Percentiles rank a stretch among this genome's conserved stretches.
Evolutionary conservation across 495 filamentous ascomycete species (phyloP).

Genomic region (Aspergillus mulundensis): DNA sequence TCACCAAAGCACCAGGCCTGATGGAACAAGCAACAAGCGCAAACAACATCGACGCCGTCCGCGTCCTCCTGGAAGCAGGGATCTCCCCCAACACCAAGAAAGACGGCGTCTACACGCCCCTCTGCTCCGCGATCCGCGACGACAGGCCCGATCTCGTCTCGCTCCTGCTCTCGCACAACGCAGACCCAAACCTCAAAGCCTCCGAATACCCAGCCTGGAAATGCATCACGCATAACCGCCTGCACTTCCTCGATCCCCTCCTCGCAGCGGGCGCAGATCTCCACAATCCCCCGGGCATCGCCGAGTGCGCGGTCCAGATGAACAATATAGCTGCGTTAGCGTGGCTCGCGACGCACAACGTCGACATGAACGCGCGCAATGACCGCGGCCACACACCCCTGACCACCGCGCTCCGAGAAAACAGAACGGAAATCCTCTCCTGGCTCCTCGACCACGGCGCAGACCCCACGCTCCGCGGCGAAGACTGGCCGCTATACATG

Average conservation of each 20-base stretch:
- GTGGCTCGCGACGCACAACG: too few species aligned
- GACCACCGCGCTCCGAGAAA: too few species aligned
- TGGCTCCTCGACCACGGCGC: conserved; percentile 47
- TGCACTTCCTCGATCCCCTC: conserved; percentile 45
- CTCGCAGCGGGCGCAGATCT: conserved; percentile 49
- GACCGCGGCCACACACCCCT: too few species aligned
- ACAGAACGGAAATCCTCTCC: conserved; percentile 32
- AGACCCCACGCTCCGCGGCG: conserved; percentile 46
- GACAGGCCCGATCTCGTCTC: conserved; percentile 47
- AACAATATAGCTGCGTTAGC: conserved; percentile 28
- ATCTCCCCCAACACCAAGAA: conserved; percentile 52
- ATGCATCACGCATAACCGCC: conserved; percentile 50
- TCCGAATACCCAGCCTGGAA: conserved; percentile 54
- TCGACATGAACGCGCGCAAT: too few species aligned
- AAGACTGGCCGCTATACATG: conserved; percentile 56
- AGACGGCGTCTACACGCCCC: conserved; percentile 52
- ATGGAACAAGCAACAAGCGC: too few species aligned
- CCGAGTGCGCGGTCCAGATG: conserved; percentile 50
- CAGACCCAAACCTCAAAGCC: conserved; percentile 50
- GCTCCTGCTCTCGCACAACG: conserved; percentile 45
- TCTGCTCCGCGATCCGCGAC: conserved; percentile 54
- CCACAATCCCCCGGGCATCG: conserved; percentile 47
- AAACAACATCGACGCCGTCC: conserved; percentile 35
- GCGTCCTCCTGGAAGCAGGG: conserved; percentile 43
- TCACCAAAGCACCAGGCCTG: conserved; percentile 34